A percentile compares a stretch with the other conserved stretches of the same genome.
phyloP scores from a whole-genome alignment of 169 alveolate genomes.

The Plasmodium blacklocki region DNA sequence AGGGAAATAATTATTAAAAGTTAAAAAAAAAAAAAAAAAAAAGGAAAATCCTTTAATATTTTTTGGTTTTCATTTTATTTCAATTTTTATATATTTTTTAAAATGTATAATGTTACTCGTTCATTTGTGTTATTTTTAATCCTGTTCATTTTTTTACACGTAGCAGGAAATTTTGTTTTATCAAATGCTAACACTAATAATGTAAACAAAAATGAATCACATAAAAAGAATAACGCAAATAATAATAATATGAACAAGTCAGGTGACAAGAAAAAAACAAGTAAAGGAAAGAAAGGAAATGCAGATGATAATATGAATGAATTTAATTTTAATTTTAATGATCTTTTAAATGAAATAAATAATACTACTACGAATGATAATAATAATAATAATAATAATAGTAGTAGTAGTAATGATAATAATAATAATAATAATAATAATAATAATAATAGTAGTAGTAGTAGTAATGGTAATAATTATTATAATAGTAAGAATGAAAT shows the following conservation, averaged over 20 bases:
- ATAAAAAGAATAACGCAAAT: background rate
- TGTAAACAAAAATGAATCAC: background rate
- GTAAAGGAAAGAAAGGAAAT: background rate
- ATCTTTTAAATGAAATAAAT: background rate
- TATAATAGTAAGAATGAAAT: background rate
- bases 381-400: background rate
- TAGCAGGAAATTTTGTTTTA: conserved; percentile 11
- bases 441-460: background rate
- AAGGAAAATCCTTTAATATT: too few species aligned
- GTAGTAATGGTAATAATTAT: background rate
- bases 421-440: background rate
- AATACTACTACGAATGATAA: background rate
- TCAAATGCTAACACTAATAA: conserved; percentile 12
- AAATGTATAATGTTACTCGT: background rate
- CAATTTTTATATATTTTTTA: background rate
- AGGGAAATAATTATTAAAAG: too few species aligned
- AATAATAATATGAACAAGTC: background rate
- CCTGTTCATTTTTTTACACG: conserved; percentile 10
- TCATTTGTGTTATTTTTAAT: conserved; percentile 4
- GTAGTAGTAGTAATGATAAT: background rate
- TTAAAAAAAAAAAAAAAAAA: too few species aligned
- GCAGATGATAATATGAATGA: background rate
- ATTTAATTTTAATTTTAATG: conserved; percentile 1
- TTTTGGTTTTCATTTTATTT: background rate
- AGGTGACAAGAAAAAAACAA: background rate